These are phyloP conservation scores for Backusella tarrabulga DNA, from an alignment of 192 early-diverging fungal species.

Conservation along the genomic window DNA sequence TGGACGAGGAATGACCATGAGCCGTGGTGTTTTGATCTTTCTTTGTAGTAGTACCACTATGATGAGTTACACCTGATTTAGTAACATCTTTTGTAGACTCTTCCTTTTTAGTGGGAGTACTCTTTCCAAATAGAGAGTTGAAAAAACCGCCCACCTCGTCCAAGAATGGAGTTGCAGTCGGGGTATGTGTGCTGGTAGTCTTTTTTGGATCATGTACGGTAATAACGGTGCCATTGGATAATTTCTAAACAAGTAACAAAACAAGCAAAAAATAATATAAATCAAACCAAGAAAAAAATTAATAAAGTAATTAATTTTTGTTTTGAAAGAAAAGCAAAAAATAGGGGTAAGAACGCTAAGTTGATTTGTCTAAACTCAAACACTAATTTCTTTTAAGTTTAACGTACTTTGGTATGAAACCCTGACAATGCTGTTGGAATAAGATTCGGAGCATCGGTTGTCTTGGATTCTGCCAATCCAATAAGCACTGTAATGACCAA, in stretches of 20 bases:
- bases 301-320: not conserved
- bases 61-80: slow-evolving; percentile 1
- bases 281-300: not conserved
- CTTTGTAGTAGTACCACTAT: not conserved
- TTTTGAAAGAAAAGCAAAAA: not conserved
- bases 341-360: not conserved
- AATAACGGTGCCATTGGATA: slow-evolving; percentile 8
- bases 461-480: not conserved
- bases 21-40: not conserved
- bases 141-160: not conserved
- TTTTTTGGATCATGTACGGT: not conserved
- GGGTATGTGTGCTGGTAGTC: slow-evolving; percentile 3
- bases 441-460: not conserved
- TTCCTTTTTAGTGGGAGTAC: slow-evolving; percentile 2
- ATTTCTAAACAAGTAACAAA: not conserved
- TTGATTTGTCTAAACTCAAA: not conserved
- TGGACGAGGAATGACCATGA: not conserved
- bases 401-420: not conserved
- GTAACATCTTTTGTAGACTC: not conserved
- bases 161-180: not conserved
- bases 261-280: not conserved
- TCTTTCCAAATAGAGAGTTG: not conserved
- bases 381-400: not conserved
- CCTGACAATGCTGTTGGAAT: not conserved
- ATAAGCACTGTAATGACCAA: slow-evolving; percentile 1